phyloP scores from a whole-genome alignment of 192 early-diverging fungal species.

The Coemansia sp. region DNA sequence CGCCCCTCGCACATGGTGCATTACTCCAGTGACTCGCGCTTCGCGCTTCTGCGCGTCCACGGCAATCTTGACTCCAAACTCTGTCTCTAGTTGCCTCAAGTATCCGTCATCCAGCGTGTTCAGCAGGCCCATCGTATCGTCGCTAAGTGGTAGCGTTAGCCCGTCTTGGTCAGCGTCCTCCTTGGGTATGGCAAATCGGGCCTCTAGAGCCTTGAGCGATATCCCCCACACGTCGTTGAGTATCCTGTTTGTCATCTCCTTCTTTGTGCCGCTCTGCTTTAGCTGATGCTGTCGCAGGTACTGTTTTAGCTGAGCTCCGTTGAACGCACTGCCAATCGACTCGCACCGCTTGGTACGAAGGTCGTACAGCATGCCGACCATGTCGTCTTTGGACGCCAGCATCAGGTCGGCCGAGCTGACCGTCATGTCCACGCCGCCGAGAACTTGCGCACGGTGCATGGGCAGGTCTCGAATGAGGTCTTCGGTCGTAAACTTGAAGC shows the following conservation, averaged over 20 bases:
- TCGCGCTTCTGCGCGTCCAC: background rate
- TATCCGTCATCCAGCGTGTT: background rate
- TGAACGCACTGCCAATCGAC: slow-evolving; percentile 17
- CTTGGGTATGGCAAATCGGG: slow-evolving; percentile 6
- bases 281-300: slow-evolving; percentile 25
- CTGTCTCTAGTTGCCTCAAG: slow-evolving; percentile 15
- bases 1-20: slow-evolving; percentile 27
- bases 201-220: slow-evolving; percentile 11
- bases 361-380: slow-evolving; percentile 12
- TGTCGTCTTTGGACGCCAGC: slow-evolving; percentile 7
- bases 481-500: slow-evolving; percentile 30
- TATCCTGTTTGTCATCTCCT: slow-evolving; percentile 27
- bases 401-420: slow-evolving; percentile 1
- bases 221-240: slow-evolving; percentile 44
- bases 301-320: slow-evolving; percentile 21
- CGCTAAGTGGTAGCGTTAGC: slow-evolving; percentile 24
- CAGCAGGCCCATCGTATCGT: slow-evolving; percentile 16
- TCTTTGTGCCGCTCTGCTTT: slow-evolving; percentile 16
- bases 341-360: slow-evolving; percentile 11
- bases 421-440: slow-evolving; percentile 3
- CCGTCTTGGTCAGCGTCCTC: slow-evolving; percentile 12
- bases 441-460: slow-evolving; percentile 6
- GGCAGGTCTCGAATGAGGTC: slow-evolving; percentile 27
- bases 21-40: slow-evolving; percentile 19
- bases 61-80: slow-evolving; percentile 24